phyloP scores from a whole-genome alignment of 768 basidiomycete species.

The Lactarius vividus region DNA sequence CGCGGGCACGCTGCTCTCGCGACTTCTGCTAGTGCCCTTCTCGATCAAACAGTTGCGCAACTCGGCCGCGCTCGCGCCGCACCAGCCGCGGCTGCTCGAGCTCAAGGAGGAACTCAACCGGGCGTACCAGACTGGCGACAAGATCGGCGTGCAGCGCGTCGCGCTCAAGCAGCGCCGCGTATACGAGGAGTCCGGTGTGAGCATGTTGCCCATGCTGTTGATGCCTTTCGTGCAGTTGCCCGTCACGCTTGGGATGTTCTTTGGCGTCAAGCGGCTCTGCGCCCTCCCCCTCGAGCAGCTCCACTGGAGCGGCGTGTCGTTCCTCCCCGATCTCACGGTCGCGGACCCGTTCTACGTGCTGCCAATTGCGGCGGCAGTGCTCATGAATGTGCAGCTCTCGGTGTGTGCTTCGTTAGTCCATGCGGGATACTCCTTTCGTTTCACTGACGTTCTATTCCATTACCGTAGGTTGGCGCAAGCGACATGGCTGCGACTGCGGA shows the following conservation, averaged over 20 bases:
- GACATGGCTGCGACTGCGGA: slow-evolving; percentile 37
- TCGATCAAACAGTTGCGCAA: slow-evolving; percentile 55
- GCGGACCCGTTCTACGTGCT: slow-evolving; percentile 76
- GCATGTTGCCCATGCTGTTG: slow-evolving; percentile 51
- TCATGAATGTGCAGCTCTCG: slow-evolving; percentile 67
- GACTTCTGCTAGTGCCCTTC: slow-evolving; percentile 58
- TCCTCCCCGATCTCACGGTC: slow-evolving; percentile 73
- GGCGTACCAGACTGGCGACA: slow-evolving; percentile 37
- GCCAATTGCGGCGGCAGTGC: slow-evolving; percentile 54
- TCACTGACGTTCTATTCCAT: slow-evolving; percentile 1
- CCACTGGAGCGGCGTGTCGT: slow-evolving; percentile 67
- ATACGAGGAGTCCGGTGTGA: slow-evolving; percentile 64
- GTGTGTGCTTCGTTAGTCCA: slow-evolving; percentile 42
- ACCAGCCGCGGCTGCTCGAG: slow-evolving; percentile 56
- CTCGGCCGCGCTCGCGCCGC: slow-evolving; percentile 55
- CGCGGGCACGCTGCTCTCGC: slow-evolving; percentile 58
- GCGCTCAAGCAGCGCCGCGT: slow-evolving; percentile 49
- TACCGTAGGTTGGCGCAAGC: slow-evolving; percentile 52
- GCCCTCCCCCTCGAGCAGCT: slow-evolving; percentile 71
- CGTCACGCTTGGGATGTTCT: slow-evolving; percentile 79
- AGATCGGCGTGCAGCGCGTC: slow-evolving; percentile 41
- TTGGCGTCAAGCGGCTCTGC: slow-evolving; percentile 72
- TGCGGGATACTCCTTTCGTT: neutral
- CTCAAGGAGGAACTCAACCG: slow-evolving; percentile 48
- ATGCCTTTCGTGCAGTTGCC: slow-evolving; percentile 69